Base-by-base conservation (phyloP, 768 basidiomycete species). In the Calvatia gigantea region DNA sequence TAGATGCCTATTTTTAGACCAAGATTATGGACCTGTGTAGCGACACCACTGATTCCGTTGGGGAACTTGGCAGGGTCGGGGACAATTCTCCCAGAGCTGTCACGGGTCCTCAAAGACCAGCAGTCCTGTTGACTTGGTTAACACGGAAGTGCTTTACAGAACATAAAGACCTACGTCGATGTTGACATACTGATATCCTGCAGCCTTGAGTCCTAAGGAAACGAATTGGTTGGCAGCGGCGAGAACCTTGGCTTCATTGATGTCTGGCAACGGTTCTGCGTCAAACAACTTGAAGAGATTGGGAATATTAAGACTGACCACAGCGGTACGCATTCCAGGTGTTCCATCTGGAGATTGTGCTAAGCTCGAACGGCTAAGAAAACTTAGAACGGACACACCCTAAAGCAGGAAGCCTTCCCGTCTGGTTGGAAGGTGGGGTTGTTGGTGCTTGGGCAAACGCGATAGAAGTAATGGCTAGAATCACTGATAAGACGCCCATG, bases 51-150 rank as follows among this genome's bases (percentile, higher is more conserved):
- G 61, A 83, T 79, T 12, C 81, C 81, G 48, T 75, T 73, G 0
- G 81, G 81, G 61, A 83, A 83, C 58, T 80, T 83, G 37, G 58
- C 64, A n/a, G 75, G 68, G 62, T 82, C 80, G 2, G 81, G 78
- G 3, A 77, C 67, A 5, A 80, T 79, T 29, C 69, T 67, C 4
- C 71, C 64, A 6, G 75, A 79, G 1, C 63, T 69, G 60, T 80
- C 67, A 21, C 80, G 77, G 9, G 61, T 52, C 63, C 58, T 72
- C 28, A 70, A 60, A 3, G 78, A 61, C 80, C 80, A 82, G 58
- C 78, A 79, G 57, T 82, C 80, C 79, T 81, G 51, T 9, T 2
- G 21, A 11, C 8, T 12, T 42, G 11, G 17, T 21, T 21, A 23
- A 11, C 7, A 5, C 9, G 19, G 19, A n/a, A 21, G 25, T 23